These are phyloP conservation scores for Sporothrix schenckii DNA, from an alignment of 2,329 filamentous ascomycete genomes.

Conservation along the genomic window DNA sequence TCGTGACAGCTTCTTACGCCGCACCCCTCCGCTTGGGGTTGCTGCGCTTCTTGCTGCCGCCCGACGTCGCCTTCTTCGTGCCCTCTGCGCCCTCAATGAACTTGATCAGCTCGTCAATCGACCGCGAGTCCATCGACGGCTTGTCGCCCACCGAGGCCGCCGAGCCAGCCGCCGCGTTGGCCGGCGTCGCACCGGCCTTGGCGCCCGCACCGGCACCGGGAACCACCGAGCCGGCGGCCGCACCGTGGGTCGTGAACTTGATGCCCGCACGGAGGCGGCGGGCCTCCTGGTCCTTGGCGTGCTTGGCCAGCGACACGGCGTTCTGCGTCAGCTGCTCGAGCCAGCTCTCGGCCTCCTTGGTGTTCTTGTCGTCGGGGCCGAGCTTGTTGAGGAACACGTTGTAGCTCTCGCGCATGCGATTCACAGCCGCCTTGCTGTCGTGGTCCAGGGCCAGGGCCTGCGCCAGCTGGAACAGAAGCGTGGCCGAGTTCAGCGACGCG, in stretches of 20 bases:
- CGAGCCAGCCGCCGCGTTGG: constrained; percentile 44
- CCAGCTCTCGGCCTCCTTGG: constrained; percentile 96
- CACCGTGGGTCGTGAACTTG: constrained; percentile 66
- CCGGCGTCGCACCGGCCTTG: constrained; percentile 36
- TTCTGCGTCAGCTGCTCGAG: constrained; percentile 94
- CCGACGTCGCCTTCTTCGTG: constrained; percentile 48
- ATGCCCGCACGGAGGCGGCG: constrained; percentile 72
- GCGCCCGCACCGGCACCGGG: constrained; percentile 47
- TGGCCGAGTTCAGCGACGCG: constrained; percentile 89
- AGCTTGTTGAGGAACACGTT: constrained; percentile 90
- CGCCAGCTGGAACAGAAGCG: constrained; percentile 93
- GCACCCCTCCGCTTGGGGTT: constrained; percentile 59
- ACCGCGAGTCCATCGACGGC: constrained; percentile 69
- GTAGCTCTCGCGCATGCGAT: constrained; percentile 93
- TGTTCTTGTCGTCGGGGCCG: constrained; percentile 91
- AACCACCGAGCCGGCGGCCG: constrained; percentile 53
- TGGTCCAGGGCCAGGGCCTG: constrained; percentile 95
- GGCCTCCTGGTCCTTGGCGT: constrained; percentile 82
- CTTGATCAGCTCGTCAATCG: constrained; percentile 88
- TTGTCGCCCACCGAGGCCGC: constrained; percentile 39
- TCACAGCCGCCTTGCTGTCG: constrained; percentile 87
- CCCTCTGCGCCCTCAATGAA: constrained; percentile 82
- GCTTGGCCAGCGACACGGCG: constrained; percentile 90
- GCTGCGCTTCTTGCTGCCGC: constrained; percentile 39
- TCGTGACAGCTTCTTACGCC: background rate